These are phyloP conservation scores for Echria macrotheca DNA, from an alignment of 495 filamentous ascomycete species.

Conservation along the genomic window DNA sequence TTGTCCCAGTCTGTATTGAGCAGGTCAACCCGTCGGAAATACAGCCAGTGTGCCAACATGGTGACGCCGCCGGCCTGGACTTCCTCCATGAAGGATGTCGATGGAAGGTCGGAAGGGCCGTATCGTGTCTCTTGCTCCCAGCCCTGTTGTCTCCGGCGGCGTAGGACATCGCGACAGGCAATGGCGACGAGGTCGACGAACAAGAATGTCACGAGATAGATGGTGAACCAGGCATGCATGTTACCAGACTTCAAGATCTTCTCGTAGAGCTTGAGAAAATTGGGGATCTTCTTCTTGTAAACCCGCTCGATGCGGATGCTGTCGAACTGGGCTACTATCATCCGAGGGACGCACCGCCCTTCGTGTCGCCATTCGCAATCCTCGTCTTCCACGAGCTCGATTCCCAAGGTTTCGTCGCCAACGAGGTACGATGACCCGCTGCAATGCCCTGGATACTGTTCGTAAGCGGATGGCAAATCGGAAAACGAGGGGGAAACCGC, in stretches of 20 bases:
- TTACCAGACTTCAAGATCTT: conserved; percentile 26
- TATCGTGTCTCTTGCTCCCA: conserved; percentile 26
- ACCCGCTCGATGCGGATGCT: conserved; percentile 31
- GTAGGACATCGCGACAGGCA: conserved; percentile 17
- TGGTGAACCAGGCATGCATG: conserved; percentile 31
- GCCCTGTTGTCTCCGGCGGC: conserved; percentile 13
- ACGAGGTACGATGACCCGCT: conserved; percentile 34
- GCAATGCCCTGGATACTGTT: conserved; percentile 13
- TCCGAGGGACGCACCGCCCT: conserved; percentile 31
- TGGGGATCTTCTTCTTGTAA: conserved; percentile 16
- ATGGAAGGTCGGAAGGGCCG: conserved; percentile 13
- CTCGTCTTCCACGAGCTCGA: conserved; percentile 17
- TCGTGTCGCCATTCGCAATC: conserved; percentile 22
- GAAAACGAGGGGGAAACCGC: not conserved
- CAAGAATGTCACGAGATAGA: conserved; percentile 39
- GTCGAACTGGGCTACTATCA: conserved; percentile 47
- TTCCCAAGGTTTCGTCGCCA: conserved; percentile 29
- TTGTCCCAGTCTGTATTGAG: conserved; percentile 18
- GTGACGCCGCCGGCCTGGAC: conserved; percentile 20
- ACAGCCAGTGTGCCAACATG: conserved; percentile 26
- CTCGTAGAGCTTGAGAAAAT: conserved; percentile 30
- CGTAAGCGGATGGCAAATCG: conserved; percentile 4
- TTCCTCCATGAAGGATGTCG: conserved; percentile 21
- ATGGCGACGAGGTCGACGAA: conserved; percentile 19
- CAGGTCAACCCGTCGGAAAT: conserved; percentile 26